Evolutionary conservation across 2,329 filamentous ascomycete species (phyloP), one percentile per base, ranked within the genome.

Genomic region (Shiraia sp.): DNA sequence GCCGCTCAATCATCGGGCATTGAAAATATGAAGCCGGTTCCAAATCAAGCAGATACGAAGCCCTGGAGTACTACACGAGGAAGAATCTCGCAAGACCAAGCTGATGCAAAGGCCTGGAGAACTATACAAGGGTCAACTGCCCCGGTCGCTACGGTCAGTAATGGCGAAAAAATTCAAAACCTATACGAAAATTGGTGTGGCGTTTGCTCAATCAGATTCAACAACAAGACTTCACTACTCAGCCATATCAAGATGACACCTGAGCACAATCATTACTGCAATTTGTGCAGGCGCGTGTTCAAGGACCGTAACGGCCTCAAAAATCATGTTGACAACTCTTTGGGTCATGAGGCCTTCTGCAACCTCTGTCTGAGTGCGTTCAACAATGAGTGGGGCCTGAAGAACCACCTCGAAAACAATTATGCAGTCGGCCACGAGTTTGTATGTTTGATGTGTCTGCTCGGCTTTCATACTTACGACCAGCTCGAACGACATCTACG

Each of bases 361-460:
- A 68, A 67, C 16, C 36, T 65, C 6, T 68, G 65, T 30, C 49
- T 68, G 19, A 65, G 59, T 33, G 61, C 63, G 1, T 68, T 68
- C 55, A 57, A 59, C 9, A 47, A 67, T 15, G 42, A 50, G n/a
- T 61, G 55, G 55, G 63, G 54, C 8, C 54, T 66, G 5, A 59
- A 57, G 35, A 64, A 66, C 14, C 63, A 67, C 34, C 62, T 66
- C 32, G 63, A 66, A 41, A 67, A 65, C 46, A 66, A 65, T 45
- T 55, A 51, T 22, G 36, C 42, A 3, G 56, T 57, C 3, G 57
- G 56, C 6, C 65, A 68, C 31, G 40, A 57, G 19, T 63, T 56
- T 13, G 56, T 42, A 3, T 67, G 63, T 36, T 35, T 65, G 25
- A 58, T 48, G 0, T 68, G 65, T 30, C 31, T 67, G 16, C 44